Evolutionary conservation across 2,329 filamentous ascomycete species (phyloP).

Genomic region (Bertia moriformis): DNA sequence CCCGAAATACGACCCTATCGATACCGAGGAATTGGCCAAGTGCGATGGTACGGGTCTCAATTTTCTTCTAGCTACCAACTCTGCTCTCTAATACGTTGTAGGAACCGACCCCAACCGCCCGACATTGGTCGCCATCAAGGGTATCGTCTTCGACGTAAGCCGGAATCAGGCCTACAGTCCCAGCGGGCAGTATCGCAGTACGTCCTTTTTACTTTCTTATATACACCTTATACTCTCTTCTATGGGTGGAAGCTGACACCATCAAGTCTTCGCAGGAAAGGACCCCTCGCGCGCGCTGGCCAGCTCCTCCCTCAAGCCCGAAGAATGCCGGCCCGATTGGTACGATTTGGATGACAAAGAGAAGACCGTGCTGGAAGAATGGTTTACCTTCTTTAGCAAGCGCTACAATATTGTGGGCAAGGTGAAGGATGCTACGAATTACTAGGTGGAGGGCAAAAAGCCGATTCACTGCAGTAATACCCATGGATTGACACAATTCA

Average conservation of each 20-base stretch:
- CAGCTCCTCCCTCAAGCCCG: slow-evolving; percentile 69
- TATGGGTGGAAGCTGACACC: not conserved
- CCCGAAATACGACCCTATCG: slow-evolving; percentile 78
- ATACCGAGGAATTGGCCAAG: slow-evolving; percentile 62
- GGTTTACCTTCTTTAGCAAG: slow-evolving; percentile 93
- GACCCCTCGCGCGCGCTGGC: slow-evolving; percentile 88
- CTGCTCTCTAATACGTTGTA: slow-evolving; percentile 6
- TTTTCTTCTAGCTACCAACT: not conserved
- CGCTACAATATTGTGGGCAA: slow-evolving; percentile 79
- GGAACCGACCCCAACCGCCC: slow-evolving; percentile 27
- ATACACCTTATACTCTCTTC: not conserved
- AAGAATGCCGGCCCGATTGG: slow-evolving; percentile 75
- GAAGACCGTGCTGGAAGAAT: slow-evolving; percentile 73
- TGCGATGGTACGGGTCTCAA: slow-evolving; percentile 58
- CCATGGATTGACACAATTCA: no score
- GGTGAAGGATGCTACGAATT: slow-evolving; percentile 44
- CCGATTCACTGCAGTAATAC: no score
- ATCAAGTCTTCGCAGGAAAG: slow-evolving; percentile 79
- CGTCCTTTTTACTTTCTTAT: slow-evolving; percentile 8
- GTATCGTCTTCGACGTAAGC: slow-evolving; percentile 85
- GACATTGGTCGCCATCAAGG: slow-evolving; percentile 56
- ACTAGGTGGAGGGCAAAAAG: no score
- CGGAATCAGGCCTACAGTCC: slow-evolving; percentile 77
- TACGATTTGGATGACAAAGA: slow-evolving; percentile 71
- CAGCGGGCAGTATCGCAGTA: slow-evolving; percentile 75